Base-by-base conservation (phyloP, 1,284 basidiomycete species). In the Volvariella volvacea region DNA sequence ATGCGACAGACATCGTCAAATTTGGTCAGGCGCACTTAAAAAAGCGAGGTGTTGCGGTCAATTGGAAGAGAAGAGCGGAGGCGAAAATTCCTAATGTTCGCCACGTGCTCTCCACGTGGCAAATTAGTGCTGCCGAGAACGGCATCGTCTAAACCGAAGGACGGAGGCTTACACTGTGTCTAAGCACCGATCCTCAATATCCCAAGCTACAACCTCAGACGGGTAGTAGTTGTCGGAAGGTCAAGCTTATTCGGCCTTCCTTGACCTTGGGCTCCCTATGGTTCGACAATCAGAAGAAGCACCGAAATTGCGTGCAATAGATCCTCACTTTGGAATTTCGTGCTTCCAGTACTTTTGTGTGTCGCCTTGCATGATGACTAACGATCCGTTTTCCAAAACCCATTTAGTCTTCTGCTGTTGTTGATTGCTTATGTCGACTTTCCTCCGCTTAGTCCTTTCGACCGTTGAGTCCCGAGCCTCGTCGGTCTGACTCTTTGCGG, bases 361-460 rank as follows among this genome's bases (percentile, higher is more conserved):
- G 15, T 56, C 55, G 4, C 59, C 59, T 44, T 61, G 59, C 59
- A 61, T 61, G 8, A 61, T 52, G n/a, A 61, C 51, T 19, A 61
- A 39, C 2, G 59, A 61, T 3, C 59, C 57, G 6, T 51, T 33
- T 3, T 48, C 47, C 8, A 61, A 48, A 1, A 43, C 43, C 57
- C 56, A 61, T 19, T 44, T 52, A 41, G 54, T 61, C 25, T 47
- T 56, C 20, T 12, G 14, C 20, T 25, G 15, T 42, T 21, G 19
- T 6, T n/a, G 4, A n/a, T 4, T 6, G 15, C 7, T 20, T 8
- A 8, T 16, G 34, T 36, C n/a, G 7, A 36, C 34, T 36, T 36
- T 36, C n/a, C 34, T 16, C 15, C 15, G 6, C 19, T 36, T 36
- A 6, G 34, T 36, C 30, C 9, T 36, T 20, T 36, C 34, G 6